Conservation (phyloP, 176 grass and related monocot species). For the Miscanthus lutarioriparius region DNA sequence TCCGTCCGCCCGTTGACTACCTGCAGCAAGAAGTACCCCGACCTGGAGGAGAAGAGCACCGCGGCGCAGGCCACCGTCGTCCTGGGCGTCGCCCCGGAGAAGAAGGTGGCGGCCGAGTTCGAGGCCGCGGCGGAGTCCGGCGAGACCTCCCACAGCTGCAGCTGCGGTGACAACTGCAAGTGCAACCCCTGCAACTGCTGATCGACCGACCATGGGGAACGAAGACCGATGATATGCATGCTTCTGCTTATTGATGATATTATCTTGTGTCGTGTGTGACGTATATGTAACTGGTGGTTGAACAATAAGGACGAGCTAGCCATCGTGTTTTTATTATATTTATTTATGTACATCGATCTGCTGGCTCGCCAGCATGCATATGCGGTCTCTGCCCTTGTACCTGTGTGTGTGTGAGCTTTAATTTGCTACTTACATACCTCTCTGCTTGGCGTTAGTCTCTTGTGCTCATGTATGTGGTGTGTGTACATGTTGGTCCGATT, state of each 20-base stretch:
- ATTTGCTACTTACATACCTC: too few relatives aligned
- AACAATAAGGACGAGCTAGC: background rate
- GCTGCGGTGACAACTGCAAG: slow-evolving; percentile 41
- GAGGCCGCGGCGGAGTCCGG: slow-evolving; percentile 33
- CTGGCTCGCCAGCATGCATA: background rate
- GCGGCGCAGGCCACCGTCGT: slow-evolving; percentile 24
- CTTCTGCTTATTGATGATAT: background rate
- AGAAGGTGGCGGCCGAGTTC: slow-evolving; percentile 24
- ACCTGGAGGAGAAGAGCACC: slow-evolving; percentile 42
- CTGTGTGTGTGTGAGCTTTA: background rate
- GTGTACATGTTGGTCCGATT: background rate
- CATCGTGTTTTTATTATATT: too few relatives aligned
- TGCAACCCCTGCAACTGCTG: slow-evolving; percentile 55
- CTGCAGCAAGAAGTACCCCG: slow-evolving; percentile 58
- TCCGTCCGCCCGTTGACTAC: too few relatives aligned
- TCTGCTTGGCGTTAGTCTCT: too few relatives aligned
- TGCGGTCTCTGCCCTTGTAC: background rate
- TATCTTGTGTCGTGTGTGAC: background rate
- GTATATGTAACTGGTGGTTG: background rate
- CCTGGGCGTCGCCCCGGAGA: slow-evolving; percentile 33
- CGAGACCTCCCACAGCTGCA: slow-evolving; percentile 40
- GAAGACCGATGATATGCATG: background rate
- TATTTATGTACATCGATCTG: too few relatives aligned
- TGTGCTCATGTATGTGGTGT: too few relatives aligned
- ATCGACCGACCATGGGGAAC: background rate